Evolutionary conservation across 352 stramenopile genomes (phyloP).

Genomic region (Porosira glacialis): DNA sequence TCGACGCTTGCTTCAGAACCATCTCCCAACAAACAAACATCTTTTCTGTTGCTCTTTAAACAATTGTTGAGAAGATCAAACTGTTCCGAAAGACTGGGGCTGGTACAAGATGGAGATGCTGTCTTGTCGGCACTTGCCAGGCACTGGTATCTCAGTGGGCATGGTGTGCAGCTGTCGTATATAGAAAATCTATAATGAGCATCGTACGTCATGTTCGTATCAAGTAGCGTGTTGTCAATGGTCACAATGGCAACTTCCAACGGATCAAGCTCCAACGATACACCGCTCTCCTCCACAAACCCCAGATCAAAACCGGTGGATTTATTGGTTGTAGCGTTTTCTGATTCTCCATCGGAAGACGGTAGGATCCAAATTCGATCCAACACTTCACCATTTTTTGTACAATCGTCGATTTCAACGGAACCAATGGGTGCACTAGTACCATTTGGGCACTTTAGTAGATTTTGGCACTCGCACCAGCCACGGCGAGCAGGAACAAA

Average conservation of each 20-base stretch:
- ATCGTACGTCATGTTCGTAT: slow-evolving; percentile 92
- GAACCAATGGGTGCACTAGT: slow-evolving; percentile 82
- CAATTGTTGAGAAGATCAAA: slow-evolving; percentile 72
- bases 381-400: slow-evolving; percentile 83
- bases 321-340: slow-evolving; percentile 15
- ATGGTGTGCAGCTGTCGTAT: slow-evolving; percentile 93
- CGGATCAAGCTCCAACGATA: slow-evolving; percentile 81
- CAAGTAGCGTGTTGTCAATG: slow-evolving; percentile 87
- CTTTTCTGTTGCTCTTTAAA: slow-evolving; percentile 69
- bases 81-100: slow-evolving; percentile 67
- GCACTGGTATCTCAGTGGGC: slow-evolving; percentile 88
- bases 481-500: slow-evolving; percentile 79
- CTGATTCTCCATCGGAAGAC: too few species aligned
- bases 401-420: slow-evolving; percentile 84
- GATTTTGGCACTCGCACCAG: slow-evolving; percentile 88
- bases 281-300: slow-evolving; percentile 32
- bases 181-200: slow-evolving; percentile 92
- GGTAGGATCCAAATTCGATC: slow-evolving; percentile 85
- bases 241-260: slow-evolving; percentile 89
- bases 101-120: slow-evolving; percentile 74
- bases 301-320: slow-evolving; percentile 30
- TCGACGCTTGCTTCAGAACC: slow-evolving; percentile 62
- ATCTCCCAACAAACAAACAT: slow-evolving; percentile 69
- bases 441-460: slow-evolving; percentile 92
- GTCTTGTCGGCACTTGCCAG: slow-evolving; percentile 41